Base-by-base conservation (phyloP, 2,329 filamentous ascomycete species). In the Fonsecaea nubica region DNA sequence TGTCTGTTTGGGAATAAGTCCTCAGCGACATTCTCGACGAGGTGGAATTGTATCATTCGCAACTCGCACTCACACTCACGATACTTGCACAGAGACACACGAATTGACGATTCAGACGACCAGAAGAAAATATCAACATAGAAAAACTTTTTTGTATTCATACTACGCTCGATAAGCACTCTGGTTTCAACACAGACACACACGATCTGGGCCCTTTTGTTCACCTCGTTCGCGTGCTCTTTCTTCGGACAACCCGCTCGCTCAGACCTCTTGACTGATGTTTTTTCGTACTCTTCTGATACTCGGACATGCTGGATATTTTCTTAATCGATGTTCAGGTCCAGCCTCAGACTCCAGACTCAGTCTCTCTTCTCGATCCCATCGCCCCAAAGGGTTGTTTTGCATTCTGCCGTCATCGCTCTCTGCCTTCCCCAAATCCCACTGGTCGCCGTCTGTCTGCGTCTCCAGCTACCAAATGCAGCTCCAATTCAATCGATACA, bases 401-500 rank as follows among this genome's bases (percentile, higher is more conserved):
- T 50, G 45, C 45, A 50, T 50, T 30, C 21, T 50, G 10, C 18
- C 21, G 45, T 21, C 45, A 50, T 50, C 45, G 45, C 25, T 3
- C 6, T 50, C 21, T 12, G 10, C 18, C 45, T 30, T 15, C 21
- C 4, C 21, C 21, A 25, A 30, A 30, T 13, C 12, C 45, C 45
- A 25, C 45, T 25, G 21, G 45, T 15, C 21, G 10, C 7, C 45
- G 45, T 13, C 45, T 25, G 45, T 25, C 45, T 25, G 45, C 21
- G 21, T 30, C 21, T 50, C 58, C 33, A 57, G 62, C 18, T 53
- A 63, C 50, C 59, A 58, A 60, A 60, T 61, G 56, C 33, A 35
- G 58, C 63, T 65, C 63, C 66, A 64, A 68, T 6, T 53, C 42
- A 57, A 61, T 40, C 48, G 42, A 62, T 53, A 13, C 64, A 57